Percentiles rank a stretch among this genome's conserved stretches.
Evolutionary conservation across 129 eudicot genomes (phyloP).

Genomic region (Escallonia rubra): DNA sequence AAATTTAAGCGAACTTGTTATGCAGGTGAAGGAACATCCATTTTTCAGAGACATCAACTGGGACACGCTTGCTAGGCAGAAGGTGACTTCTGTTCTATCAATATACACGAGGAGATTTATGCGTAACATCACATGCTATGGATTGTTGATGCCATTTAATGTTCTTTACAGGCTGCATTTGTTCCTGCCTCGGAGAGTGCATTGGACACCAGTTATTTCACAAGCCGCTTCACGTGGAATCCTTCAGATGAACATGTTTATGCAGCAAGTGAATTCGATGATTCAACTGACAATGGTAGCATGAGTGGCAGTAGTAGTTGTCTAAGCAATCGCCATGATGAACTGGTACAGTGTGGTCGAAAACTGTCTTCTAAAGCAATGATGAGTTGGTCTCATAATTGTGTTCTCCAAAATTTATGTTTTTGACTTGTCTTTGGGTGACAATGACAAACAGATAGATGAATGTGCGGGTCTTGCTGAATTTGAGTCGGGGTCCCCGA

Average conservation of each 20-base stretch:
- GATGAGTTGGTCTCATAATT: too few species aligned
- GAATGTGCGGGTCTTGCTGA: slow-evolving; percentile 67
- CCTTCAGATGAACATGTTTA: slow-evolving; percentile 73
- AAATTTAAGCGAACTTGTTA: slow-evolving; percentile 4
- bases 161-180: slow-evolving; percentile 75
- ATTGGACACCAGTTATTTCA: slow-evolving; percentile 89
- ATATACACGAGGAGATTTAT: background rate
- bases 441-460: slow-evolving; percentile 51
- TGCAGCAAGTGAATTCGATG: slow-evolving; percentile 70
- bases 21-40: slow-evolving; percentile 91
- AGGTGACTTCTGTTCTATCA: slow-evolving; percentile 35
- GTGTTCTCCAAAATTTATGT: background rate
- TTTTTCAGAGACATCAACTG: slow-evolving; percentile 93
- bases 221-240: slow-evolving; percentile 90
- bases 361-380: too few species aligned
- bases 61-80: slow-evolving; percentile 97
- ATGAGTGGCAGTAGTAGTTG: slow-evolving; percentile 83
- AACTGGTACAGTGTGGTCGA: slow-evolving; percentile 32
- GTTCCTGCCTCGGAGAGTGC: slow-evolving; percentile 95
- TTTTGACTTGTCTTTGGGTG: slow-evolving; percentile 14
- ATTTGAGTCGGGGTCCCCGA: slow-evolving; percentile 62
- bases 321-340: slow-evolving; percentile 75
- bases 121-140: background rate
- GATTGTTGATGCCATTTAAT: slow-evolving; percentile 12
- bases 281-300: slow-evolving; percentile 85